These are phyloP conservation scores for Colletotrichum sp. DNA, from an alignment of 2,329 filamentous ascomycete species.

Conservation along the genomic window DNA sequence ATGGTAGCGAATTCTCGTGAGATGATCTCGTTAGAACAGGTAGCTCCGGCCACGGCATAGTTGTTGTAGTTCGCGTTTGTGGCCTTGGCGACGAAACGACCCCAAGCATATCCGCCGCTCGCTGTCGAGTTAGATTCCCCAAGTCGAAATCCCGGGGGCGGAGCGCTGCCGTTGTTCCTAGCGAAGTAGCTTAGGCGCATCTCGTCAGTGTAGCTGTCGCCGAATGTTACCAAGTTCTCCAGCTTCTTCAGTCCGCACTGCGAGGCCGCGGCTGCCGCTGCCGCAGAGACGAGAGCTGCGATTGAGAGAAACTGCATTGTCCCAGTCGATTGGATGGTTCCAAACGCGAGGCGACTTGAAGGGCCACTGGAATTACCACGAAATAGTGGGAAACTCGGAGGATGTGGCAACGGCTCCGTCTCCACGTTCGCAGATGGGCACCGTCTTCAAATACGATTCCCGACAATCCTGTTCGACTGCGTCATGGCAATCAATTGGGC, in stretches of 20 bases:
- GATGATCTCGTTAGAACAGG: slow-evolving; percentile 73
- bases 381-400: background rate
- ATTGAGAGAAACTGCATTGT: slow-evolving; percentile 4
- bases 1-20: slow-evolving; percentile 57
- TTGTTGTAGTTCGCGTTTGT: slow-evolving; percentile 64
- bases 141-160: slow-evolving; percentile 62
- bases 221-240: slow-evolving; percentile 71
- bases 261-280: slow-evolving; percentile 16
- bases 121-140: slow-evolving; percentile 56
- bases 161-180: slow-evolving; percentile 60
- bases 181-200: slow-evolving; percentile 69
- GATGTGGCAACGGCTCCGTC: background rate
- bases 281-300: slow-evolving; percentile 6
- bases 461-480: background rate
- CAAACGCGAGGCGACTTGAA: background rate
- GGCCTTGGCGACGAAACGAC: slow-evolving; percentile 67
- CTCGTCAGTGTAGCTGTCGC: slow-evolving; percentile 80
- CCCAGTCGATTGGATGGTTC: background rate
- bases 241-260: slow-evolving; percentile 48
- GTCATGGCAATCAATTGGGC: background rate
- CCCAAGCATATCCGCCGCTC: slow-evolving; percentile 72
- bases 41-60: slow-evolving; percentile 76
- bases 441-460: background rate
- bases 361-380: background rate
- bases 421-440: background rate